Evolutionary conservation across 768 basidiomycete species (phyloP).

Genomic region (Auriscalpium orientale): DNA sequence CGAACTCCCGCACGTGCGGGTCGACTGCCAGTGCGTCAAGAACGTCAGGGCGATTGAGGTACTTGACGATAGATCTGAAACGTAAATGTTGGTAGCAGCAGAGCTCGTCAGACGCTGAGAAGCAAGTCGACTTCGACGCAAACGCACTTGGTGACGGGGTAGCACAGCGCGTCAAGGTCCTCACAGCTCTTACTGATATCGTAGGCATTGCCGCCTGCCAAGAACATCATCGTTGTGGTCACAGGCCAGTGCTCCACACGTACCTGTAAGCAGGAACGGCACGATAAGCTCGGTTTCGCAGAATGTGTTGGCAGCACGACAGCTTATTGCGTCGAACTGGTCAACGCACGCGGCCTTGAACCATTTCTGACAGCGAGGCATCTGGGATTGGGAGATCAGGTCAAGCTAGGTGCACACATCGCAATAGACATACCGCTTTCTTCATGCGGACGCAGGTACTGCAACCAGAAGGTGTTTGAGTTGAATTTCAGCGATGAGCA

Average conservation of each 20-base stretch:
- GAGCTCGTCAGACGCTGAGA: background rate
- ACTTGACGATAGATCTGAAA: slow-evolving; percentile 46
- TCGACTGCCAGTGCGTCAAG: slow-evolving; percentile 59
- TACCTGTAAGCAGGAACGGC: slow-evolving; percentile 27
- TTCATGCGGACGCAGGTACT: slow-evolving; percentile 39
- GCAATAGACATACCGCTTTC: slow-evolving; percentile 24
- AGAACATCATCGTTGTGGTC: slow-evolving; percentile 20
- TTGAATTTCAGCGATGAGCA: too few relatives aligned
- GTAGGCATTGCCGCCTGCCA: slow-evolving; percentile 44
- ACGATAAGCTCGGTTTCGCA: slow-evolving; percentile 24
- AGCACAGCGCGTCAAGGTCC: slow-evolving; percentile 45
- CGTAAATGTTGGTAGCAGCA: background rate
- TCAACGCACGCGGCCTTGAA: slow-evolving; percentile 34
- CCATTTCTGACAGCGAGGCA: slow-evolving; percentile 39
- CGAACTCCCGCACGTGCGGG: slow-evolving; percentile 33
- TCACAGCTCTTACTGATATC: slow-evolving; percentile 61
- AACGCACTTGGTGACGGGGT: slow-evolving; percentile 41
- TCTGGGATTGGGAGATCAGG: slow-evolving; percentile 12
- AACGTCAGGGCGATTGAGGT: slow-evolving; percentile 51
- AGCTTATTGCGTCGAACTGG: slow-evolving; percentile 35
- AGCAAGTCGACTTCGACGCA: background rate
- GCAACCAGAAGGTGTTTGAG: background rate
- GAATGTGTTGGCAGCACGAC: slow-evolving; percentile 33
- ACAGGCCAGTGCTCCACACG: background rate
- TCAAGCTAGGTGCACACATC: background rate